A percentile compares a stretch with the other conserved stretches of the same genome.
Evolutionary conservation across 73 alveolate species (phyloP).

Genomic region (Symbiodinium natans): DNA sequence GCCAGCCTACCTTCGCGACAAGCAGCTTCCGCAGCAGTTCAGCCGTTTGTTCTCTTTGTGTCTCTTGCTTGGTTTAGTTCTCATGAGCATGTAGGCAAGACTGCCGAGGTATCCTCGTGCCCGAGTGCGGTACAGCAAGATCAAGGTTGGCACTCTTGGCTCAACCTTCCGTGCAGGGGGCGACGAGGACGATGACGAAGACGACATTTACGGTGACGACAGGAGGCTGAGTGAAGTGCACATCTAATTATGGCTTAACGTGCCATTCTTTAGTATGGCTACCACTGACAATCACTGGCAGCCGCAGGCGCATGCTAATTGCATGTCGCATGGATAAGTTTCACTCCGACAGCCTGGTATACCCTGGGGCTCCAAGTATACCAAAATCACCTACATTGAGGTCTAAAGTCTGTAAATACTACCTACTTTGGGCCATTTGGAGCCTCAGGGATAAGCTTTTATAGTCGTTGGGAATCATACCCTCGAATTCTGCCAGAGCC

Average conservation of each 20-base stretch:
- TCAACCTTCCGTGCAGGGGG: conserved; percentile 12
- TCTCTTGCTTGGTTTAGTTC: neutral
- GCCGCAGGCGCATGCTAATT: neutral
- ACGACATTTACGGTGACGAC: conserved; percentile 43
- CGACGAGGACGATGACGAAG: neutral
- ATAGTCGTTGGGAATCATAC: too few species aligned
- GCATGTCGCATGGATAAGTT: too few species aligned
- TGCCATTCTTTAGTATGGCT: neutral
- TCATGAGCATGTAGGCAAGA: neutral
- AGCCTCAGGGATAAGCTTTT: too few species aligned
- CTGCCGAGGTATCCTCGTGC: conserved; percentile 53
- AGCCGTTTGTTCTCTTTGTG: neutral
- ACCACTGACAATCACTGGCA: neutral
- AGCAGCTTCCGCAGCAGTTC: neutral
- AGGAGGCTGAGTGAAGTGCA: conserved; percentile 8
- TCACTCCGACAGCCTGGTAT: too few species aligned
- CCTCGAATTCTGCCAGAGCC: too few species aligned
- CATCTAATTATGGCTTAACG: neutral
- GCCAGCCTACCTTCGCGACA: conserved; percentile 59
- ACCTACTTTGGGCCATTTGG: too few species aligned
- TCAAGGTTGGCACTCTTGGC: conserved; percentile 73
- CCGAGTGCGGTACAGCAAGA: conserved; percentile 82
- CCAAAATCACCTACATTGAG: too few species aligned
- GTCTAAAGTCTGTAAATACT: too few species aligned
- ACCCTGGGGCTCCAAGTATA: neutral